Base-by-base conservation (phyloP, 176 grass and related monocot genomes). In the Triticum turgidum region DNA sequence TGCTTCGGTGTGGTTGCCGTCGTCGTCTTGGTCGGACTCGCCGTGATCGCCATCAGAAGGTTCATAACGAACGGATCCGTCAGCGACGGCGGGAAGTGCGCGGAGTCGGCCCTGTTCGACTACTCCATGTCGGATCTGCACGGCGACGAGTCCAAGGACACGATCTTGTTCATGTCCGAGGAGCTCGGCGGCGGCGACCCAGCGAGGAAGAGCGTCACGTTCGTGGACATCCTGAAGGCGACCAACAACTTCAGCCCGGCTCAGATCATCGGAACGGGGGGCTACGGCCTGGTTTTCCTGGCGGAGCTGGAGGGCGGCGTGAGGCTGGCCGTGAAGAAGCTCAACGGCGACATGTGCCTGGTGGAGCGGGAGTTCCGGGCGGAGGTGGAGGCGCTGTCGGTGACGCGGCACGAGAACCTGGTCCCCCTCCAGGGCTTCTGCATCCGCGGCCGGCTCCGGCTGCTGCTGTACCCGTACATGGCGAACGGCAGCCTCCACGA, bases 391-490 rank as follows among this genome's bases (percentile, higher is more conserved):
- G 85, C 74, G 17, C 89, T 91, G 1, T 90, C 88, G 3, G 72
- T 69, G 61, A 75, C 85, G 61, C 83, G 72, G 29, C 92, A 93
- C 74, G 82, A 75, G 27, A 88, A 93, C 83, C 83, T 93, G 0
- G 92, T 93, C 5, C 89, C 92, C 14, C 89, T 93, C 10, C 86
- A 44, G 18, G 89, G 92, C 10, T 93, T 88, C 89, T 93, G 92
- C 86, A 47, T 83, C 61, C 66, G 86, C 0, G 92, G 92, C 1
- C 24, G 62, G 14, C 79, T 88, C 5, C 82, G 89, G 38, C 68
- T 93, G 6, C 79, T 93, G 39, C 69, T 93, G 4, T 93, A 93
- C 61, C 82, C 89, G 6, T 93, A 93, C 92, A 93, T 93, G 92
- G 83, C 84, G 1, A 86, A 91, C 63, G 92, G 92, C 27, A 93